A percentile compares a stretch with the other conserved stretches of the same genome.
Evolutionary conservation across 371 early-diverging fungal species (phyloP).

Genomic region (Dichotomocladium elegans): DNA sequence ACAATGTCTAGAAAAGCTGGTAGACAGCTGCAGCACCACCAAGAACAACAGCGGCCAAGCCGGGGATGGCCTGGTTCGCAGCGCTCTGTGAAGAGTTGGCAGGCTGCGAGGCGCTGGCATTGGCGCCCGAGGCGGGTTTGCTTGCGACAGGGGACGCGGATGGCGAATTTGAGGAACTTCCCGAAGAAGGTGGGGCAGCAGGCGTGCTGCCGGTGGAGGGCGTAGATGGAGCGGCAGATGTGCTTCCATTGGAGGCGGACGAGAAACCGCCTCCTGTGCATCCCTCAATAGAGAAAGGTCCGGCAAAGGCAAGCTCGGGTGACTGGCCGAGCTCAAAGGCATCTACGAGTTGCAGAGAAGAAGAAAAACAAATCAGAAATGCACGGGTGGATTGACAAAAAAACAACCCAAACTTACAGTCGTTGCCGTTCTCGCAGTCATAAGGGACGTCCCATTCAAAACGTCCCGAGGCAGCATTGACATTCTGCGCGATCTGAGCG

Average conservation of each 20-base stretch:
- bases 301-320: constrained; percentile 49
- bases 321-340: constrained; percentile 45
- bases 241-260: constrained; percentile 1
- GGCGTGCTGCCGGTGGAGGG: constrained; percentile 5
- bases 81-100: background rate
- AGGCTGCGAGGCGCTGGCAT: background rate
- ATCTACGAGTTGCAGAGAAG: constrained; percentile 23
- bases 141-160: background rate
- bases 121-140: background rate
- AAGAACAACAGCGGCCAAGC: background rate
- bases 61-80: background rate
- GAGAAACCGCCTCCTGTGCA: constrained; percentile 21
- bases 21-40: constrained; percentile 6
- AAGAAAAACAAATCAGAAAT: background rate
- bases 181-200: background rate
- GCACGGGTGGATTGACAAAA: background rate
- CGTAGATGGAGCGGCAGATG: constrained; percentile 3
- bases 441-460: constrained; percentile 20
- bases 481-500: constrained; percentile 15
- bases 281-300: constrained; percentile 44
- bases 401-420: constrained; percentile 17
- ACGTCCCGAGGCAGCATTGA: constrained; percentile 12
- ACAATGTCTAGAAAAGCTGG: constrained; percentile 3
- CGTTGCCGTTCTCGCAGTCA: constrained; percentile 19
- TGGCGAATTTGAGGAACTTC: background rate